A percentile compares a stretch with the other conserved stretches of the same genome.
Evolutionary conservation across 2,329 filamentous ascomycete genomes (phyloP).

Genomic region (Fusarium virguliforme): DNA sequence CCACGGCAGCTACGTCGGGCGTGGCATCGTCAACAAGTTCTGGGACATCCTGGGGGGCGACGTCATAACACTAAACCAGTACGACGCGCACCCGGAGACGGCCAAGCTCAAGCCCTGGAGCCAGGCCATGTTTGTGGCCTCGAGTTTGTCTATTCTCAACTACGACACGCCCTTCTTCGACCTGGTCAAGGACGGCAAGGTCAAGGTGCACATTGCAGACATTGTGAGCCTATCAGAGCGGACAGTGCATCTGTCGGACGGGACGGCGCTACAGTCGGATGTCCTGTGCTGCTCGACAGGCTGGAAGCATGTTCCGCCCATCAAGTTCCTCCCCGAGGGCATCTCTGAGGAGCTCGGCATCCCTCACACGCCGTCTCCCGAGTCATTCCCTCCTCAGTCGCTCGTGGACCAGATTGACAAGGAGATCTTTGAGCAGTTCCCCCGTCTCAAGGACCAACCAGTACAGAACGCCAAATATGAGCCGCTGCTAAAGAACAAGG

Average conservation of each 20-base stretch:
- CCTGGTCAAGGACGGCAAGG: slow-evolving; percentile 66
- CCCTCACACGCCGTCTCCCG: slow-evolving; percentile 57
- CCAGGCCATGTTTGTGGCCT: slow-evolving; percentile 64
- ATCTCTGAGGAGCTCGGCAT: slow-evolving; percentile 66
- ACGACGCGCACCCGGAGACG: slow-evolving; percentile 60
- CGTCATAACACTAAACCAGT: slow-evolving; percentile 63
- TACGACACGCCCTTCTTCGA: slow-evolving; percentile 68
- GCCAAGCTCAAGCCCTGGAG: slow-evolving; percentile 61
- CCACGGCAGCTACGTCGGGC: slow-evolving; percentile 67
- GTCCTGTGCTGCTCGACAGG: slow-evolving; percentile 71
- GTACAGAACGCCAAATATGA: slow-evolving; percentile 63
- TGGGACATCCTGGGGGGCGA: slow-evolving; percentile 66
- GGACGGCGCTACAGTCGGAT: slow-evolving; percentile 64
- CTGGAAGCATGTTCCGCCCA: slow-evolving; percentile 69
- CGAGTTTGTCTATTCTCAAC: slow-evolving; percentile 68
- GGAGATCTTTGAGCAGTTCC: slow-evolving; percentile 69
- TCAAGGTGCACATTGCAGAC: slow-evolving; percentile 64
- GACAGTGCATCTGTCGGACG: slow-evolving; percentile 67
- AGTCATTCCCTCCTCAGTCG: slow-evolving; percentile 44
- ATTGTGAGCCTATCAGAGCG: slow-evolving; percentile 60
- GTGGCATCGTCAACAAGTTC: slow-evolving; percentile 65
- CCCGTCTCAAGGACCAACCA: slow-evolving; percentile 68
- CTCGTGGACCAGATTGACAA: slow-evolving; percentile 64
- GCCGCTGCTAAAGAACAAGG: slow-evolving; percentile 60
- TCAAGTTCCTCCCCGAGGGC: slow-evolving; percentile 68